Evolutionary conservation across 179 eudicot species (phyloP).

Genomic region (Silene noctiflora): DNA sequence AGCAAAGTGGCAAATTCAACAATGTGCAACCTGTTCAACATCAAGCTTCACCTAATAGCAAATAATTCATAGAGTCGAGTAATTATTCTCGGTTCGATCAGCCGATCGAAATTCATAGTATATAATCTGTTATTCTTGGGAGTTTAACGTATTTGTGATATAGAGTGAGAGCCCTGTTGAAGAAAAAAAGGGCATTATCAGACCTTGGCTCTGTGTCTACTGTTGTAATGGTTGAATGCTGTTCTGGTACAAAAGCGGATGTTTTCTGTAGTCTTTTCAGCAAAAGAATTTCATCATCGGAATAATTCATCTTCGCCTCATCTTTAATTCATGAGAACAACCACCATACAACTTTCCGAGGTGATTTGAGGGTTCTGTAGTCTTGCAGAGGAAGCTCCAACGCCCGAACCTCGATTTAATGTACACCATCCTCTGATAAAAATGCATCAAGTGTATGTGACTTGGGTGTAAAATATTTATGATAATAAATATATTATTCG

Average conservation of each 20-base stretch:
- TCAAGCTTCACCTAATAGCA: slow-evolving; percentile 42
- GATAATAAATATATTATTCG: slow-evolving; percentile 20
- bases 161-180: not conserved
- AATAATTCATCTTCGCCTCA: not conserved
- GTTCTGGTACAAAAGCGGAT: not conserved
- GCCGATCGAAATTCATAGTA: not conserved
- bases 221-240: not conserved
- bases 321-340: not conserved
- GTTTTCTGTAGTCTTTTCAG: slow-evolving; percentile 1
- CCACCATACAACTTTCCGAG: slow-evolving; percentile 28
- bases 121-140: slow-evolving; percentile 18
- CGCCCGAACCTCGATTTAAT: slow-evolving; percentile 7
- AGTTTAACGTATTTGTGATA: slow-evolving; percentile 15
- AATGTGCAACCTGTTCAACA: slow-evolving; percentile 47
- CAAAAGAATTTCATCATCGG: not conserved
- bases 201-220: not conserved
- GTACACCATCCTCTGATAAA: slow-evolving; percentile 21
- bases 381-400: slow-evolving; percentile 5
- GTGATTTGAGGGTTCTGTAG: slow-evolving; percentile 20
- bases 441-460: slow-evolving; percentile 17
- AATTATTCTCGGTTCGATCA: not conserved
- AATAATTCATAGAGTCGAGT: slow-evolving; percentile 16
- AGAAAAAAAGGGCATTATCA: not conserved
- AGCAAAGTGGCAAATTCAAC: slow-evolving; percentile 69
- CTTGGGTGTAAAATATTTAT: not conserved